phyloP scores from a whole-genome alignment of 1,284 basidiomycete genomes.

The Leccinum pachyderme region DNA sequence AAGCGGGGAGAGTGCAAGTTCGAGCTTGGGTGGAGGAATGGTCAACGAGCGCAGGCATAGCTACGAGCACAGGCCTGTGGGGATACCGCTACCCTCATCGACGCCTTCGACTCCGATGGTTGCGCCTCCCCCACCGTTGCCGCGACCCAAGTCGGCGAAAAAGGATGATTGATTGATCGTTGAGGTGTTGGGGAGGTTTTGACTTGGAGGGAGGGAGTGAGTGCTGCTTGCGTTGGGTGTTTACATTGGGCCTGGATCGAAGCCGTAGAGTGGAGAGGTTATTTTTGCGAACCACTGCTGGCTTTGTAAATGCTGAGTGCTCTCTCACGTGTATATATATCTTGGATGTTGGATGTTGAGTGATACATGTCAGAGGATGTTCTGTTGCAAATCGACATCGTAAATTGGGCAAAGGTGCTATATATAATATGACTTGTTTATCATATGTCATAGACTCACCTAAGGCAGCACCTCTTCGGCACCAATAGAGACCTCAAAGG shows the following conservation, averaged over 20 bases:
- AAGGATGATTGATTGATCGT: constrained; percentile 51
- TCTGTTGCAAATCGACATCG: no score
- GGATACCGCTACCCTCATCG: constrained; percentile 20
- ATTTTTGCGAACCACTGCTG: not conserved
- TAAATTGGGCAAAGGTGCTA: no score
- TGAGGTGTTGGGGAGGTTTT: not conserved
- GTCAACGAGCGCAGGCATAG: not conserved
- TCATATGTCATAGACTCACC: no score
- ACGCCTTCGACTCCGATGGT: constrained; percentile 18
- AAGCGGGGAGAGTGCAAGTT: constrained; percentile 14
- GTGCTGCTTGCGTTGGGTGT: not conserved
- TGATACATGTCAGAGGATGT: no score
- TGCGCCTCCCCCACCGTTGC: constrained; percentile 17
- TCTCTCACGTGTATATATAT: not conserved
- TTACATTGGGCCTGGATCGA: not conserved
- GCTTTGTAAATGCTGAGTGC: not conserved
- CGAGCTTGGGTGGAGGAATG: not conserved
- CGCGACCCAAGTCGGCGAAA: constrained; percentile 34
- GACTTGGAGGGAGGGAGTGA: not conserved
- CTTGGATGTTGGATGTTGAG: no score
- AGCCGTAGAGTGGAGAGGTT: not conserved
- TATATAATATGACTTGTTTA: no score
- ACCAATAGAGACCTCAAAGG: no score
- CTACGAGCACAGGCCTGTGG: constrained; percentile 1
- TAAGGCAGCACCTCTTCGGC: no score